Base-by-base conservation (phyloP, 768 basidiomycete genomes). In the Hypholoma fasciculare region DNA sequence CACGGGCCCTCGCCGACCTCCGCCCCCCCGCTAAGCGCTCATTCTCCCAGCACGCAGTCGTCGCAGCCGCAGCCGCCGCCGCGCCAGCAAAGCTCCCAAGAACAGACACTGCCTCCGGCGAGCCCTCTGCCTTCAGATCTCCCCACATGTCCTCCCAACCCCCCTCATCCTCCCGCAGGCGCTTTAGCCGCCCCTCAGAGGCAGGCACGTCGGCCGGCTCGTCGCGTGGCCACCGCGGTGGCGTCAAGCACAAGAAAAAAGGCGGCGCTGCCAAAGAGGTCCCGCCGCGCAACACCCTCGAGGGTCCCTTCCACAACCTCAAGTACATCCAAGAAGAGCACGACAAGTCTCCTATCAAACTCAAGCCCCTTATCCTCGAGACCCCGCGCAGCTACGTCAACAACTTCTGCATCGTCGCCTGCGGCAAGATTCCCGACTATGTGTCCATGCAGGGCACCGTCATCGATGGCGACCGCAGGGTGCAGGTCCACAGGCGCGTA, bases 401-500 rank as follows among this genome's bases (percentile, higher is more conserved):
- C 52, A 80, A 80, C 55, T 73, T 78, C 57, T 70, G 70, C 26
- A 61, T 65, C 55, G 42, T 67, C 38, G 70, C 67, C 19, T 62
- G 57, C 40, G 61, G 69, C 11, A 65, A 67, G 34, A 52, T 65
- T 17, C 75, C 77, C 16, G 60, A 66, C 38, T 80, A 78, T 64
- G 62, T 67, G n/a, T 67, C 66, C 17, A 57, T 64, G 2, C 67
- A 72, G 40, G 77, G 76, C 16, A 57, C 61, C 40, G 30, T 72
- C 19, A 48, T 67, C 27, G 66, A 64, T 19, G 68, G 59, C 27
- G 61, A 64, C 13, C 61, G 64, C 5, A 59, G 59, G 53, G 54
- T 61, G 1, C 63, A 61, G 50, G 56, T 83, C 14, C 82, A 76
- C 74, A 82, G 86, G 85, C 83, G 62, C 58, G 72, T 68, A 16